Evolutionary conservation across 139 green algal species (phyloP), one percentile per base, ranked within the genome.

Genomic region (Asterochloris sp.): DNA sequence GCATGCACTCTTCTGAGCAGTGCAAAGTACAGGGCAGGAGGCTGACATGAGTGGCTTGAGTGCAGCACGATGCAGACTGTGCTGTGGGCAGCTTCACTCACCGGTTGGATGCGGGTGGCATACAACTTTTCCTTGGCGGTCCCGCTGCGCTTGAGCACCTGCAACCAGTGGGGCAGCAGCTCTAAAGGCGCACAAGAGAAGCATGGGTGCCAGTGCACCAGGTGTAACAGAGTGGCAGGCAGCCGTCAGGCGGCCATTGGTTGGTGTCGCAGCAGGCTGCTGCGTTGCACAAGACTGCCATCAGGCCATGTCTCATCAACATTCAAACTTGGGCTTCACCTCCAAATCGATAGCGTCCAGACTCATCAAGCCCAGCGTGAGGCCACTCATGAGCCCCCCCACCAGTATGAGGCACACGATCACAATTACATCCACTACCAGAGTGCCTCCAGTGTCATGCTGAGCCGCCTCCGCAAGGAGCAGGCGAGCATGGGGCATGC

Each of bases 291-390:
- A 2, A 16, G 24, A 71, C 47, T 69, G 38, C 21, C 24, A 80
- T 27, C 47, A 61, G 54, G 16, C 38, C 4, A 10, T 54, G 4
- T 54, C 4, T 54, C 6, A 54, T 54, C 38, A 54, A 54, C 38
- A 54, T 54, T 54, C 38, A 54, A 54, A 54, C 2, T 10, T 10
- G 2, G 38, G 21, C 10, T 79, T n/a, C 71, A 90, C 85, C 88
- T 93, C 89, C 12, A 93, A 69, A 73, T 93, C 90, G n/a, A 93
- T 81, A n/a, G 66, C 28, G 64, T 93, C 90, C 71, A 94, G 61
- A 12, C 76, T 87, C 84, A 94, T 89, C 4, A 94, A 80, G n/a
- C 91, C 92, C 1, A 95, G 86, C 0, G 93, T 96, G 0, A 96
- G 84, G 11, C 93, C 93, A 24, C 66, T 87, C 93, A 85, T 82